These are phyloP conservation scores for Macaranga tanarius DNA, from an alignment of 441 rosid species.

Conservation along the genomic window DNA sequence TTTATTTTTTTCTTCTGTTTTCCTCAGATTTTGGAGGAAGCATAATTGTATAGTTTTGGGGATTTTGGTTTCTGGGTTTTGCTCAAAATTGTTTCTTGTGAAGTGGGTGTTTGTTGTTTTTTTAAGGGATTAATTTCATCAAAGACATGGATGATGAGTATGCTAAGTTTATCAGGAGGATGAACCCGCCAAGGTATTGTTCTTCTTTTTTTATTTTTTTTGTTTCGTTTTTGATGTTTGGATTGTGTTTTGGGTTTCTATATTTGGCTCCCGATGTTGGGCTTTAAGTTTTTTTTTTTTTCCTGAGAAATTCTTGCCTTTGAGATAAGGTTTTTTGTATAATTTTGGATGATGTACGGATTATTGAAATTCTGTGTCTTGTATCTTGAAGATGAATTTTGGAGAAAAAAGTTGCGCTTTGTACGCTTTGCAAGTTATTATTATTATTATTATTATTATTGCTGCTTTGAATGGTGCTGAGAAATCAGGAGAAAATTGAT, in stretches of 20 bases:
- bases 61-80: slow-evolving; percentile 4
- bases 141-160: slow-evolving; percentile 79
- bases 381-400: slow-evolving; percentile 6
- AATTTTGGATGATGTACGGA: not conserved
- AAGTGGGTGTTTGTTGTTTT: not conserved
- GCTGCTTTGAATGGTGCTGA: not conserved
- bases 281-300: not conserved
- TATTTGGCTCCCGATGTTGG: slow-evolving; percentile 7
- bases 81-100: not conserved
- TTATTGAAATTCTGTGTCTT: not conserved
- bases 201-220: not conserved
- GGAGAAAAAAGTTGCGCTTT: slow-evolving; percentile 13
- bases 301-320: no score
- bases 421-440: slow-evolving; percentile 18
- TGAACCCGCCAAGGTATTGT: slow-evolving; percentile 82
- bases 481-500: not conserved
- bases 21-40: slow-evolving; percentile 46
- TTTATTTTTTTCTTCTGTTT: slow-evolving; percentile 10
- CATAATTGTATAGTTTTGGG: not conserved
- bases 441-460: not conserved
- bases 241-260: slow-evolving; percentile 12
- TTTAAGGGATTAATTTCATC: not conserved
- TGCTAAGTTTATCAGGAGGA: slow-evolving; percentile 83
- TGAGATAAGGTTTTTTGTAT: not conserved
- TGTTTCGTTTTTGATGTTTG: not conserved